Base-by-base conservation (phyloP, 179 eudicot species). In the Silene noctiflora region DNA sequence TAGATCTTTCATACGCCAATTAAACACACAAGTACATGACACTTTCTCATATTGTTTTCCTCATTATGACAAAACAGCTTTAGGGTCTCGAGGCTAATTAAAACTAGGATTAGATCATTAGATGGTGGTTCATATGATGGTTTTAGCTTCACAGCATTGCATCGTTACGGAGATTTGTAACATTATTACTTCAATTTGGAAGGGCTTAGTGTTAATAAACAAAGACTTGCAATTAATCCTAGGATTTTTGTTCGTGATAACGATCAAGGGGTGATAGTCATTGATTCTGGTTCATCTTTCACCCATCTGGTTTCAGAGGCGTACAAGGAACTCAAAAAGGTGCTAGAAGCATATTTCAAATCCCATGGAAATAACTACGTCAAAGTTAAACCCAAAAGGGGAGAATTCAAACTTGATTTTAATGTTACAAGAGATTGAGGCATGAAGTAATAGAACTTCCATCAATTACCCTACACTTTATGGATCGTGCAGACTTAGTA, bases 21-120 rank as follows among this genome's bases (percentile, higher is more conserved):
- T 67, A 35, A 67, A n/a, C 4, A n/a, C 46, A 33, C 20, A n/a
- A 31, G 12, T 3, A 14, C 13, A 67, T 3, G 25, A 35, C 70
- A 17, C 1, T 67, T 67, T 33, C 70, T 67, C 70, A 35, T 33
- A 67, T n/a, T 67, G 70, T 35, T 33, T 66, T 31, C 69, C 69
- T 66, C 69, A 31, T 66, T 66, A 31, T 13, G 69, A 67, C 24
- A 19, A 35, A 67, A n/a, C 51, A 7, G 11, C 39, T 33, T 35
- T 35, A 67, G 70, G 70, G 48, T 33, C 51, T 7, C 70, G 6
- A 67, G 51, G 51, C 2, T 67, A 67, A 24, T 67, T 67, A 17
- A 33, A 67, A 67, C 19, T 67, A 17, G 70, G 70, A 33, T n/a
- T 44, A 1, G 51, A 67, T 14, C 51, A 33, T n/a, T 44, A 1